phyloP scores from a whole-genome alignment of 345 rosid species.

The Syzygium oleosum region DNA sequence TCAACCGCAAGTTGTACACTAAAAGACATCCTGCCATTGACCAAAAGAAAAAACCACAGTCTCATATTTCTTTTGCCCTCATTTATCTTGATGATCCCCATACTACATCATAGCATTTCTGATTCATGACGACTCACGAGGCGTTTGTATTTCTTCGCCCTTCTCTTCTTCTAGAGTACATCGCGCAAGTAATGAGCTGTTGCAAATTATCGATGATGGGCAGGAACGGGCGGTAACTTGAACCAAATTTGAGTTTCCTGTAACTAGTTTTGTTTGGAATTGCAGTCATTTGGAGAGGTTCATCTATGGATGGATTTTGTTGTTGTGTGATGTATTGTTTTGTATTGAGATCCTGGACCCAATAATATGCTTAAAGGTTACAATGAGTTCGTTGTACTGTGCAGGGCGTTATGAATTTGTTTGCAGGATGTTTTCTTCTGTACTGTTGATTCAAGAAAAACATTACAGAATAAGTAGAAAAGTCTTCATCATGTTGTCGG shows the following conservation, averaged over 20 bases:
- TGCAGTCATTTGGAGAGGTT: background rate
- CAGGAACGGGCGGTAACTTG: background rate
- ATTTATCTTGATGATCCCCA: background rate
- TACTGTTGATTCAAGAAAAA: background rate
- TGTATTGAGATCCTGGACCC: background rate
- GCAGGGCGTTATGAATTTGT: background rate
- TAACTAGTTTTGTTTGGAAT: background rate
- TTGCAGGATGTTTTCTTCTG: background rate
- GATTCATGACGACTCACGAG: background rate
- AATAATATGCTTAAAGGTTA: background rate
- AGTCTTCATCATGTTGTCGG: background rate
- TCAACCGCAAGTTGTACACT: background rate
- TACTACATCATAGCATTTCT: background rate
- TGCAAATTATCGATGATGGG: constrained; percentile 9
- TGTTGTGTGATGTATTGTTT: background rate
- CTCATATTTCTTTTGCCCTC: background rate
- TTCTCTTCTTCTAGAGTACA: constrained; percentile 31
- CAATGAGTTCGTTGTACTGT: background rate
- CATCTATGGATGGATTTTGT: background rate
- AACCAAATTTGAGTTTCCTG: background rate
- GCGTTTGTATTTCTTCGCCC: background rate
- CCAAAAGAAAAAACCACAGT: background rate
- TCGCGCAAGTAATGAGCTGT: constrained; percentile 54
- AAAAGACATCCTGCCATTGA: background rate
- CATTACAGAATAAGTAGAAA: background rate